Base-by-base conservation (phyloP, 768 basidiomycete species). In the Boletus insuetus region DNA sequence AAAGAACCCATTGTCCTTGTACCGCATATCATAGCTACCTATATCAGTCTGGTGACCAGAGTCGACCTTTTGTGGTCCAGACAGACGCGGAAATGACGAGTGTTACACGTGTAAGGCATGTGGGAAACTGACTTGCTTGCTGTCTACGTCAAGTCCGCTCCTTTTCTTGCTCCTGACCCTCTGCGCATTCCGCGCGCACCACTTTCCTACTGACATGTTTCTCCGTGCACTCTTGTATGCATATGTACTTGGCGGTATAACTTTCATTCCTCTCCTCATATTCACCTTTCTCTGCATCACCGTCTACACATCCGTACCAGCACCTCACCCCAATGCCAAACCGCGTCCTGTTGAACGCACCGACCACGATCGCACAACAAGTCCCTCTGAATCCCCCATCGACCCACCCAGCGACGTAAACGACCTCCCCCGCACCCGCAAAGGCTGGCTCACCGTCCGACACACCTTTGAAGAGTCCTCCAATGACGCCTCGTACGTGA, bases 211-310 rank as follows among this genome's bases (percentile, higher is more conserved):
- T 10, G 22, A 45, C 45, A 58, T 91, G 89, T 81, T 80, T 53
- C 66, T 91, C 62, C 85, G 80, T 66, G 82, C 87, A 3, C 72
- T 94, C 48, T 62, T 92, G 58, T 86, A 95, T 67, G 89, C 89
- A 34, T 97, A 97, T 72, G 73, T 97, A 56, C 77, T 97, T 42
- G 95, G 95, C 51, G 95, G 94, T 42, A 56, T 97, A 58, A 96
- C 95, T 3, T 89, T 96, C 71, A 75, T 97, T 53, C 95, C 95
- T 19, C 79, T 97, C 44, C 67, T 89, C 61, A 60, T 92, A 64
- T 73, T 81, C 59, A 74, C 70, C 22, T 56, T 81, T 61, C 59
- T 94, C 62, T 82, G 80, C 68, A 80, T 79, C 67, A 77, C 86
- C 57, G 70, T 88, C 58, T 94, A 94, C 77, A 91, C 91, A n/a